phyloP scores from a whole-genome alignment of 2,329 filamentous ascomycete genomes.

The Aspergillus luchuensis region DNA sequence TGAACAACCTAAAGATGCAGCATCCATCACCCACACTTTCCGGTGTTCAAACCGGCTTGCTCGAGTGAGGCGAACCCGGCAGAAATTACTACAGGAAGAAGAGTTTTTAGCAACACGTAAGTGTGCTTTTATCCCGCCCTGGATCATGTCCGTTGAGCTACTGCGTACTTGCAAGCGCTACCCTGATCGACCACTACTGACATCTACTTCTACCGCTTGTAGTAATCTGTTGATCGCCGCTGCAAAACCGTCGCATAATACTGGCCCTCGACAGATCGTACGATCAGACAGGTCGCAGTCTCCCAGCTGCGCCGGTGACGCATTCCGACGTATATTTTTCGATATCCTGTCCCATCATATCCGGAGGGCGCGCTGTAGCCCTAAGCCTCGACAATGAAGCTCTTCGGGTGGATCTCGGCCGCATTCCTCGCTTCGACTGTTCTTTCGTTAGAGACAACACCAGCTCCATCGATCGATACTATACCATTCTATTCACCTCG shows the following conservation, averaged over 20 bases:
- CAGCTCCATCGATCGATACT: slow-evolving; percentile 28
- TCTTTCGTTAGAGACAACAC: slow-evolving; percentile 29
- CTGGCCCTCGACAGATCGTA: slow-evolving; percentile 14
- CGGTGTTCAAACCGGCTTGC: slow-evolving; percentile 4
- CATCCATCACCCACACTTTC: slow-evolving; percentile 5
- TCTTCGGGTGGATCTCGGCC: slow-evolving; percentile 33
- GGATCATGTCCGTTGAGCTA: neutral
- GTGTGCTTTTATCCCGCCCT: neutral
- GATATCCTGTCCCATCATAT: neutral
- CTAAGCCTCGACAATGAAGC: slow-evolving; percentile 35
- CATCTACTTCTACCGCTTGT: slow-evolving; percentile 25
- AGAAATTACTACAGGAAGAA: neutral
- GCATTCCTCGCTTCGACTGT: slow-evolving; percentile 35
- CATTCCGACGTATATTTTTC: neutral
- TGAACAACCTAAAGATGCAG: slow-evolving; percentile 13
- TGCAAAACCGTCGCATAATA: slow-evolving; percentile 6
- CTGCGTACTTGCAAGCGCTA: neutral
- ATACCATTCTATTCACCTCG: slow-evolving; percentile 34
- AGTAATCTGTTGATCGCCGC: slow-evolving; percentile 40
- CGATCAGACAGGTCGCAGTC: neutral
- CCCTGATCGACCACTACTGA: neutral
- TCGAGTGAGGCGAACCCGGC: neutral
- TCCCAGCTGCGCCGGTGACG: neutral
- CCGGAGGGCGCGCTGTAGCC: slow-evolving; percentile 18
- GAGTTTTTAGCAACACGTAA: neutral